phyloP scores from a whole-genome alignment of 306 rosid genomes.

The Boehmeria nivea region DNA sequence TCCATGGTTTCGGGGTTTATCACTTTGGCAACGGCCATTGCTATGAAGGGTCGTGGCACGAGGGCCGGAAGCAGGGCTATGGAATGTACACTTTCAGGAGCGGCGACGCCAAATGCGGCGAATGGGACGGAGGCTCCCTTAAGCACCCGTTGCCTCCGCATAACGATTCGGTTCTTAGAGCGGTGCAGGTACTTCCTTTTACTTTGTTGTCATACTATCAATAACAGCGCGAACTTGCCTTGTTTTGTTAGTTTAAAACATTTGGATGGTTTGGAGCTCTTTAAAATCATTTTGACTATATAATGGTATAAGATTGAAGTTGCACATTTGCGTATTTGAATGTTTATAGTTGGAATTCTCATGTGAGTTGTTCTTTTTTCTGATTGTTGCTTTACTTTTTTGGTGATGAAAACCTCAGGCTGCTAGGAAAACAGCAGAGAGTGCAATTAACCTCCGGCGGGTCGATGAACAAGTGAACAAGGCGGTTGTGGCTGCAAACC shows the following conservation, averaged over 20 bases:
- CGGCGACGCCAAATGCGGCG: slow-evolving; percentile 68
- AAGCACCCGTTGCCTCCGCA: slow-evolving; percentile 56
- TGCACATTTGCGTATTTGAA: no score
- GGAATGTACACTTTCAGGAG: slow-evolving; percentile 71
- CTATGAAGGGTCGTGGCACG: slow-evolving; percentile 98
- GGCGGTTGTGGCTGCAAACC: slow-evolving; percentile 74
- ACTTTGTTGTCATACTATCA: no score
- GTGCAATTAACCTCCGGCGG: slow-evolving; percentile 53
- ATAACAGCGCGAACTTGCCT: no score
- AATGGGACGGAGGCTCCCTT: slow-evolving; percentile 90
- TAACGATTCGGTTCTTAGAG: slow-evolving; percentile 53
- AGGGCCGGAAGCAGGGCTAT: slow-evolving; percentile 81
- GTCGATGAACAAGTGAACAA: slow-evolving; percentile 77
- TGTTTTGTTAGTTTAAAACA: no score
- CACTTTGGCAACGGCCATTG: slow-evolving; percentile 92
- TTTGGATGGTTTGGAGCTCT: no score
- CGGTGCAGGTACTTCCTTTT: slow-evolving; percentile 93
- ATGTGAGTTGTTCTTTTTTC: no score
- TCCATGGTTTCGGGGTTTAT: slow-evolving; percentile 96
- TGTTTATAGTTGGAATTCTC: no score
- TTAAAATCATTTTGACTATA: no score
- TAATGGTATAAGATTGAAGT: no score
- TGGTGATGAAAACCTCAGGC: no score
- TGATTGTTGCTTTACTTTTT: no score
- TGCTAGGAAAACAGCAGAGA: slow-evolving; percentile 72